These are phyloP conservation scores for Fusarium mundagurra DNA, from an alignment of 2,329 filamentous ascomycete genomes.

Conservation along the genomic window DNA sequence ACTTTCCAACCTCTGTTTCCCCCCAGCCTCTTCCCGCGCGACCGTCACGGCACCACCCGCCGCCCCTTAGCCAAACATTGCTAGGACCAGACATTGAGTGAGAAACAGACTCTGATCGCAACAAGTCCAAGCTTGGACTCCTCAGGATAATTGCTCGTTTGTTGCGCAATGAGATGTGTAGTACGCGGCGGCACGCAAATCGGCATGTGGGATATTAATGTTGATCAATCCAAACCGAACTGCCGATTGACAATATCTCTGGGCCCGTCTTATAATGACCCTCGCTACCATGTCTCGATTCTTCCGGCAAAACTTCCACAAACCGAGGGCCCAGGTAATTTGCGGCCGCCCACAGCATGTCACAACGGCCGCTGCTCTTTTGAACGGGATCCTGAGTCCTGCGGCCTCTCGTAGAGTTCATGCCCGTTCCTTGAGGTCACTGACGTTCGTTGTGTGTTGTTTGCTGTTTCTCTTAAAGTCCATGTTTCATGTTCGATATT, in stretches of 20 bases:
- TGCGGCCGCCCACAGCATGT: background rate
- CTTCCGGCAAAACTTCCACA: background rate
- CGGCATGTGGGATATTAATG: slow-evolving; percentile 63
- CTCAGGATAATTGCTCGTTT: slow-evolving; percentile 33
- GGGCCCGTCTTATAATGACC: background rate
- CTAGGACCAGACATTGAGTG: slow-evolving; percentile 70
- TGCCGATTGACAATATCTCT: background rate
- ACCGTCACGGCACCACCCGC: slow-evolving; percentile 66
- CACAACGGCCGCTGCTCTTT: background rate
- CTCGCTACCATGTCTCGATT: background rate
- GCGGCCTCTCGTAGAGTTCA: background rate
- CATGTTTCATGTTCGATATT: background rate
- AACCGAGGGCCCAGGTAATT: background rate
- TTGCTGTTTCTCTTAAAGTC: background rate
- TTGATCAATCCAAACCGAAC: slow-evolving; percentile 46
- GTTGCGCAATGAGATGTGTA: slow-evolving; percentile 62
- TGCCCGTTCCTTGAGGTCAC: background rate
- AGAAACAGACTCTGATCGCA: slow-evolving; percentile 64
- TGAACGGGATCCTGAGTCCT: background rate
- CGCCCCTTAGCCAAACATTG: slow-evolving; percentile 71
- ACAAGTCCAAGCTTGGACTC: slow-evolving; percentile 61
- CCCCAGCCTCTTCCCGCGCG: slow-evolving; percentile 74
- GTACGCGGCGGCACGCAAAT: slow-evolving; percentile 69
- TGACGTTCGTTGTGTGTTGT: background rate
- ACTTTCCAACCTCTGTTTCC: slow-evolving; percentile 67